Percentiles rank a stretch among this genome's conserved stretches.
These are phyloP conservation scores for Xylaria digitata DNA, from an alignment of 2,329 filamentous ascomycete species.

Conservation along the genomic window DNA sequence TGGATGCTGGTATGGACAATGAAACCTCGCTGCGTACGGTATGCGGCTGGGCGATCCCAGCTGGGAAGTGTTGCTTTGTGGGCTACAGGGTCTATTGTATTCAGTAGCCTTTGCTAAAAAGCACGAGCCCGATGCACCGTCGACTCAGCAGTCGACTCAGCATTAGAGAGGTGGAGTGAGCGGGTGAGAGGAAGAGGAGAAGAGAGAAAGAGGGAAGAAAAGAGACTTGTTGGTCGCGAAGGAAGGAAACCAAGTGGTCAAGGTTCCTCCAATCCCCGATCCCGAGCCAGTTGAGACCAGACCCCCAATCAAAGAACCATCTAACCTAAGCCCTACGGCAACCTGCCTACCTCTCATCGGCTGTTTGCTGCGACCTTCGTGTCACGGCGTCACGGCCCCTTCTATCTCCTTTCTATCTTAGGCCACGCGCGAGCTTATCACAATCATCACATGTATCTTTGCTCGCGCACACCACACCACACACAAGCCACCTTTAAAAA, in stretches of 20 bases:
- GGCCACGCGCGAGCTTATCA: constrained; percentile 48
- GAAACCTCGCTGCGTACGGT: constrained; percentile 36
- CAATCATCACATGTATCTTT: constrained; percentile 36
- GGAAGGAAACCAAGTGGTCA: constrained; percentile 47
- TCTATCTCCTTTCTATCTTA: constrained; percentile 27
- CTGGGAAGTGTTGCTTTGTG: constrained; percentile 31
- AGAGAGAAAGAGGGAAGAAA: constrained; percentile 17
- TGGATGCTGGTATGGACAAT: constrained; percentile 25
- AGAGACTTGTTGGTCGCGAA: constrained; percentile 31
- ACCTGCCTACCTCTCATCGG: constrained; percentile 40
- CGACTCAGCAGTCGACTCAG: constrained; percentile 21
- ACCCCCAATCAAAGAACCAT: constrained; percentile 39
- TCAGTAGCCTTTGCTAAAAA: constrained; percentile 32
- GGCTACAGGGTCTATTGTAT: constrained; percentile 28
- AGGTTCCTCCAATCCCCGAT: constrained; percentile 47
- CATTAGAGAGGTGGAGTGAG: constrained; percentile 10
- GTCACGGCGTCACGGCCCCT: constrained; percentile 43
- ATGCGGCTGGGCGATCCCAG: constrained; percentile 38
- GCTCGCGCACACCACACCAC: constrained; percentile 32
- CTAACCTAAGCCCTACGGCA: constrained; percentile 37
- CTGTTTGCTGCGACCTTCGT: constrained; percentile 44
- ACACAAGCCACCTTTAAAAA: constrained; percentile 45
- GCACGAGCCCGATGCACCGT: constrained; percentile 16
- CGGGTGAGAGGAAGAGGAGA: neutral
- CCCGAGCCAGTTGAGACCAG: constrained; percentile 37